Evolutionary conservation across 148 eudicot genomes (phyloP).

Genomic region (Heliamphora exappendiculata): DNA sequence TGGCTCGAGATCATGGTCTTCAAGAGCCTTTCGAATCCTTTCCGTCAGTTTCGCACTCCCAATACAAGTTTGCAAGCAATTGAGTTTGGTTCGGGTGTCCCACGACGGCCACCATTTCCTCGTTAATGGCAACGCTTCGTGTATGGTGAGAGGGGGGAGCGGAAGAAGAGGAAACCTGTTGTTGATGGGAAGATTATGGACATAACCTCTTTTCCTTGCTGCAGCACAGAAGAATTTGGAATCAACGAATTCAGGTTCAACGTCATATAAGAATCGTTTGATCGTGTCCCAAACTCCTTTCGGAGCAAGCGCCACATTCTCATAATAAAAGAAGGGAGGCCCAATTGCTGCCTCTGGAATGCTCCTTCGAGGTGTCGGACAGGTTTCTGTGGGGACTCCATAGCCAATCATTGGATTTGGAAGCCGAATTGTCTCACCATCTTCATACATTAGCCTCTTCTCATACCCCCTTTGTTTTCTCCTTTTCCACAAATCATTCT

Average conservation of each 20-base stretch:
- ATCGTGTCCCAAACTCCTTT: conserved; percentile 92
- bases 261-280: conserved; percentile 59
- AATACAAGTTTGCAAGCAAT: conserved; percentile 76
- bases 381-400: conserved; percentile 50
- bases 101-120: conserved; percentile 84
- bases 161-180: conserved; percentile 66
- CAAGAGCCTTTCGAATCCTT: conserved; percentile 61
- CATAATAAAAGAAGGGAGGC: conserved; percentile 82
- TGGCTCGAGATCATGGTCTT: conserved; percentile 46
- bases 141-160: conserved; percentile 62
- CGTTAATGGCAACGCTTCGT: conserved; percentile 66
- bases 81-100: conserved; percentile 63
- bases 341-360: conserved; percentile 63
- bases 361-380: conserved; percentile 23
- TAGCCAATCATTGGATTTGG: conserved; percentile 93
- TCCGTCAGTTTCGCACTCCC: conserved; percentile 71
- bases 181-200: conserved; percentile 70
- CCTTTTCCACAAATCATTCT: conserved; percentile 16
- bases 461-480: conserved; percentile 28
- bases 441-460: conserved; percentile 20
- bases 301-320: conserved; percentile 89
- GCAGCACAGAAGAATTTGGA: conserved; percentile 78
- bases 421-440: conserved; percentile 53
- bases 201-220: conserved; percentile 78
- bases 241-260: conserved; percentile 85